Evolutionary conservation across 78 protist genomes (phyloP).

Genomic region (Chrysochromulina parva): DNA sequence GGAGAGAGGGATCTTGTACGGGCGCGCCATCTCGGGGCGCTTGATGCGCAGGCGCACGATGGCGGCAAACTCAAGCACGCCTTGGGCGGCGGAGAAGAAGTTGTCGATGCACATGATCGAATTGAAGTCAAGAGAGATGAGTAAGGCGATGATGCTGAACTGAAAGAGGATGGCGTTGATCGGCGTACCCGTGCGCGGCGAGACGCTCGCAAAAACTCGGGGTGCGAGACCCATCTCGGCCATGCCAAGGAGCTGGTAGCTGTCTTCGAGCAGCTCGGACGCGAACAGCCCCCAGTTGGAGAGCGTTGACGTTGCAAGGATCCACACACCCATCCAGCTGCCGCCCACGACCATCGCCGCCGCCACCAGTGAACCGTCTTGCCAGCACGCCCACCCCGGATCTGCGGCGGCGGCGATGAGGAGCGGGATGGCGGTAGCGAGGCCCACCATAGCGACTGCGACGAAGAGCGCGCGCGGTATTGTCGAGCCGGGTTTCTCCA

Average conservation of each 20-base stretch:
- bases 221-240: conserved; percentile 35
- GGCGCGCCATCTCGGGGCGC: conserved; percentile 1
- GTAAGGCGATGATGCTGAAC: background rate
- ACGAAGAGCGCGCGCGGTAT: background rate
- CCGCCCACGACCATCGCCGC: conserved; percentile 24
- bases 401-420: background rate
- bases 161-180: background rate
- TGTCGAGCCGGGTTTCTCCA: background rate
- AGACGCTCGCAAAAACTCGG: background rate
- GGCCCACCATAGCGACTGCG: background rate
- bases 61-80: conserved; percentile 32
- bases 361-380: background rate
- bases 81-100: conserved; percentile 23
- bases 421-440: background rate
- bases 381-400: background rate
- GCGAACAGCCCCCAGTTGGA: conserved; percentile 37
- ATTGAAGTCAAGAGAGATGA: conserved; percentile 13
- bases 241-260: conserved; percentile 47
- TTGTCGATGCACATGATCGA: conserved; percentile 3
- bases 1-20: background rate
- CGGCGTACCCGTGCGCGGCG: background rate
- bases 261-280: conserved; percentile 36
- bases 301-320: background rate
- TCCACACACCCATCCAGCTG: background rate
- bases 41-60: background rate